A percentile compares a stretch with the other conserved stretches of the same genome.
Evolutionary conservation across 176 grass and related monocot species (phyloP).

Genomic region (Urochloa ruziziensis): DNA sequence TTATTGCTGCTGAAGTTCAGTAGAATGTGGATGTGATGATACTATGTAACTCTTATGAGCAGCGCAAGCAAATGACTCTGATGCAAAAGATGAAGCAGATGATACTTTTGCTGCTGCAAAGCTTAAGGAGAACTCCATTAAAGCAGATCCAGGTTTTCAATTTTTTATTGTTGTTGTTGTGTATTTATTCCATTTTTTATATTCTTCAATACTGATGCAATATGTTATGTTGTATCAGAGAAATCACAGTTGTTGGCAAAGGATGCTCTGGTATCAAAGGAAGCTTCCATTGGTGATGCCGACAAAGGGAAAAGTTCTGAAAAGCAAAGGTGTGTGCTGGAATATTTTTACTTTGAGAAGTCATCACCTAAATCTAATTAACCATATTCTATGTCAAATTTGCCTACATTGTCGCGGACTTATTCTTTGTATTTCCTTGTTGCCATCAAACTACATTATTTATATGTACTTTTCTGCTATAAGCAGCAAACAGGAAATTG

Average conservation of each 20-base stretch:
- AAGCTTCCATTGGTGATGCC: slow-evolving; percentile 4
- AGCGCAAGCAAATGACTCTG: slow-evolving; percentile 42
- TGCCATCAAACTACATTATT: background rate
- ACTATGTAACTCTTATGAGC: slow-evolving; percentile 9
- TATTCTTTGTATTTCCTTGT: background rate
- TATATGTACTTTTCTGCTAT: background rate
- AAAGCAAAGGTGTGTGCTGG: slow-evolving; percentile 74
- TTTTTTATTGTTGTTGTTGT: slow-evolving; percentile 6
- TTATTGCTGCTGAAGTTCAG: slow-evolving; percentile 12
- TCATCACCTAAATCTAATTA: background rate
- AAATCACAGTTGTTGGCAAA: slow-evolving; percentile 14
- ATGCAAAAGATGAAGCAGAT: slow-evolving; percentile 44
- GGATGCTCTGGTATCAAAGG: slow-evolving; percentile 14
- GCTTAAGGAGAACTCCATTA: slow-evolving; percentile 18
- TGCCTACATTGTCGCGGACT: background rate
- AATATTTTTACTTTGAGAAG: slow-evolving; percentile 25
- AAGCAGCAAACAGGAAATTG: background rate
- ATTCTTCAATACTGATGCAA: slow-evolving; percentile 19
- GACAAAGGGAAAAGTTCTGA: slow-evolving; percentile 65
- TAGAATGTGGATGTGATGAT: slow-evolving; percentile 14
- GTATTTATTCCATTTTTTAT: slow-evolving; percentile 17
- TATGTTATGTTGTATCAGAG: slow-evolving; percentile 32
- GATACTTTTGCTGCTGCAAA: slow-evolving; percentile 26
- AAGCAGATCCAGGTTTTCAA: slow-evolving; percentile 45
- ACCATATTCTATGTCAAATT: background rate